Evolutionary conservation across 208 protist genomes (phyloP).

Genomic region (Wallacemonas sp.): DNA sequence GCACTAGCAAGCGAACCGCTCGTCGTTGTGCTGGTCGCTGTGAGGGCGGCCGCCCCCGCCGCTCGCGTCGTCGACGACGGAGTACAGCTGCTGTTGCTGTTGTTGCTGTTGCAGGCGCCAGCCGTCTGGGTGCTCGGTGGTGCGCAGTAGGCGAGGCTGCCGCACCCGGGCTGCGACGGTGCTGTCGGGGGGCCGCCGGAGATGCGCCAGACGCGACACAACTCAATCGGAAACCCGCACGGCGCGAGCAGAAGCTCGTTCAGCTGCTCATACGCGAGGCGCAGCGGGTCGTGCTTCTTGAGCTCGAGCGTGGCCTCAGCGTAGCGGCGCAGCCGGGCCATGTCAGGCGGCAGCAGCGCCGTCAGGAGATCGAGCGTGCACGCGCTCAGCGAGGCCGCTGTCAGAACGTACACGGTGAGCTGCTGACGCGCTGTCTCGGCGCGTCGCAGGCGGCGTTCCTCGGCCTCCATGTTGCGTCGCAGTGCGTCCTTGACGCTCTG

Average conservation of each 20-base stretch:
- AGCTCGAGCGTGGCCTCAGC: constrained; percentile 53
- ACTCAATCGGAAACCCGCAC: background rate
- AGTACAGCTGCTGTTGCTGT: too few species aligned
- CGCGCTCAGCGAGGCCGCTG: constrained; percentile 41
- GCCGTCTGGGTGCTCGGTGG: background rate
- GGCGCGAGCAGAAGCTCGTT: constrained; percentile 18
- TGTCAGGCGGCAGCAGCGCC: constrained; percentile 56
- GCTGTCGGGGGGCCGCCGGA: background rate
- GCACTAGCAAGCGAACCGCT: too few species aligned
- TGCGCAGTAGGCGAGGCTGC: background rate
- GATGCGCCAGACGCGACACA: constrained; percentile 51
- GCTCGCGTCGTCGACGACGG: too few species aligned
- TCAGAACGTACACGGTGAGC: constrained; percentile 53
- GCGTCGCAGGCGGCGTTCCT: constrained; percentile 41
- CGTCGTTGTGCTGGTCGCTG: background rate
- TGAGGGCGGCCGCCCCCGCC: background rate
- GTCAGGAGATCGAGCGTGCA: constrained; percentile 43
- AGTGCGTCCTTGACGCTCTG: constrained; percentile 59
- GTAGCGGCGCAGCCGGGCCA: constrained; percentile 20
- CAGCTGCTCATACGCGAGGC: constrained; percentile 50
- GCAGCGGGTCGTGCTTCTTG: constrained; percentile 50
- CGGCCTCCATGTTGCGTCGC: constrained; percentile 52
- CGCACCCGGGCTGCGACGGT: background rate
- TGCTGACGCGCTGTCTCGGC: constrained; percentile 45
- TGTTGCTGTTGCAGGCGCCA: background rate